phyloP scores from a whole-genome alignment of 257 asterid species.

The Nicotiana sylvestris region DNA sequence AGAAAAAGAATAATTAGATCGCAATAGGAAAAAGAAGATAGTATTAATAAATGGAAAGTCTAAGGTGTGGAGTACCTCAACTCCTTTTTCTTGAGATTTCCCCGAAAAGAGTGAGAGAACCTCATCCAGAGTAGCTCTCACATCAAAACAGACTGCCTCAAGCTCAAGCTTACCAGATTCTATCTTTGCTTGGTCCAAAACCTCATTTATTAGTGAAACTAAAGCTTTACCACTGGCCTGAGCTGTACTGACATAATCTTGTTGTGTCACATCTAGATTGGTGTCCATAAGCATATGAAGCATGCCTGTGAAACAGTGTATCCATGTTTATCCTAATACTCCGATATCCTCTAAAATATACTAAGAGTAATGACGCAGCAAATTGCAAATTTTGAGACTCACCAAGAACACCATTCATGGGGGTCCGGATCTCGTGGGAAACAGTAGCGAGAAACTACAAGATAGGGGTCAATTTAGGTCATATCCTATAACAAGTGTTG shows the following conservation, averaged over 20 bases:
- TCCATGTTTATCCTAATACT: constrained; percentile 7
- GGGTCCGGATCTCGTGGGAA: constrained; percentile 99
- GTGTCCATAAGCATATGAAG: constrained; percentile 98
- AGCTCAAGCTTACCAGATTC: constrained; percentile 99
- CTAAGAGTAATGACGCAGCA: background rate
- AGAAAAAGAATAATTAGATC: constrained; percentile 16
- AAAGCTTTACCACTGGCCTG: constrained; percentile 98
- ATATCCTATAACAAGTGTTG: constrained; percentile 3
- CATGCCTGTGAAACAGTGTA: constrained; percentile 56
- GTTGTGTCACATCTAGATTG: constrained; percentile 84
- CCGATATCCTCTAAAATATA: background rate
- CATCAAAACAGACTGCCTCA: constrained; percentile 52
- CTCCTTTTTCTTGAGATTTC: constrained; percentile 78
- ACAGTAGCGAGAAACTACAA: constrained; percentile 98
- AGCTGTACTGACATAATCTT: constrained; percentile 91
- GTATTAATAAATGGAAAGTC: background rate
- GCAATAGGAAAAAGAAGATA: background rate
- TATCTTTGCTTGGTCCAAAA: constrained; percentile 95
- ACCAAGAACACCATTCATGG: constrained; percentile 99
- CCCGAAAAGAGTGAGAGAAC: constrained; percentile 71
- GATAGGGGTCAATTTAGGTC: constrained; percentile 1
- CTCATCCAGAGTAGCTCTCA: constrained; percentile 44
- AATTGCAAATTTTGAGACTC: constrained; percentile 24
- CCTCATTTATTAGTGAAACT: constrained; percentile 95
- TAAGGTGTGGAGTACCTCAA: constrained; percentile 55